Percentiles rank a stretch among this genome's conserved stretches.
These are phyloP conservation scores for Suillus placidus DNA, from an alignment of 768 basidiomycete genomes.

Conservation along the genomic window DNA sequence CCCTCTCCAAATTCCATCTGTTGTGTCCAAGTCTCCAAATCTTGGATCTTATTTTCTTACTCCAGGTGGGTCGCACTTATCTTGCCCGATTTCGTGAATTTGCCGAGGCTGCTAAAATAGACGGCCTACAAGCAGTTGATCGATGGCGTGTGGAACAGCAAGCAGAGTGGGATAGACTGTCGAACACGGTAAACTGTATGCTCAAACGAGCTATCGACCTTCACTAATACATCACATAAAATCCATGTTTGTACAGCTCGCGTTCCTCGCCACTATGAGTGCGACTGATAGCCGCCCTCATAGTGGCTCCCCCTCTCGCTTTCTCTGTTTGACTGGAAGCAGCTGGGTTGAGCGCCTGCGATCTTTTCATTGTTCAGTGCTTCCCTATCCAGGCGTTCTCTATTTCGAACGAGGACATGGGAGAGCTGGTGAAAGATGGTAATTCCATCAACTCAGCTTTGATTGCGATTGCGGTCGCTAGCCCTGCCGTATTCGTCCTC, in stretches of 20 bases:
- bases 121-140: neutral
- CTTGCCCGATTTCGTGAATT: neutral
- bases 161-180: slow-evolving; percentile 1
- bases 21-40: slow-evolving; percentile 4
- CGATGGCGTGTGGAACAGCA: neutral
- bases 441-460: neutral
- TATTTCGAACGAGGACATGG: slow-evolving; percentile 2
- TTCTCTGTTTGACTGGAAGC: neutral
- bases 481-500: slow-evolving; percentile 2
- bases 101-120: neutral
- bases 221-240: neutral
- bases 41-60: neutral
- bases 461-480: neutral
- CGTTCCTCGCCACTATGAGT: neutral
- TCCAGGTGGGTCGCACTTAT: neutral
- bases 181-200: neutral
- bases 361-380: slow-evolving; percentile 3
- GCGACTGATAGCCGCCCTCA: neutral
- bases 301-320: neutral
- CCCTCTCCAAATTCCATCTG: neutral
- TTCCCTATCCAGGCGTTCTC: neutral
- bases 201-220: neutral
- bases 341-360: neutral
- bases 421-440: neutral
- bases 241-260: neutral